phyloP scores from a whole-genome alignment of 2,329 filamentous ascomycete species.

The Pseudocercospora musae region DNA sequence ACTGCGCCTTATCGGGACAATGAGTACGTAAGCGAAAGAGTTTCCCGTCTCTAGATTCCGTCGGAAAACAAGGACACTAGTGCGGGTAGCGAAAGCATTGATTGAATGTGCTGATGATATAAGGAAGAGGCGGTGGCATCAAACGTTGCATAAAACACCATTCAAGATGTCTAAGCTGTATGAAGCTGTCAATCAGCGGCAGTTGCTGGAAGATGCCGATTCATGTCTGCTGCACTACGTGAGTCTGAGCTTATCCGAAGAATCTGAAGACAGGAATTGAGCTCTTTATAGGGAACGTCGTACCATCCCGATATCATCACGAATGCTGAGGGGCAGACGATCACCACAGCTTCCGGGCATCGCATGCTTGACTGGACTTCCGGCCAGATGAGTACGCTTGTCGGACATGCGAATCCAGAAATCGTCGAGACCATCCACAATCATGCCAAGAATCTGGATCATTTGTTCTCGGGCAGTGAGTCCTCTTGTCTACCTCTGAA shows the following conservation, averaged over 20 bases:
- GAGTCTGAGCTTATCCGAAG: neutral
- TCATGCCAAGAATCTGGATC: slow-evolving; percentile 53
- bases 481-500: no score
- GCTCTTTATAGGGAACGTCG: slow-evolving; percentile 12
- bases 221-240: slow-evolving; percentile 20
- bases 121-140: neutral
- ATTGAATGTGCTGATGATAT: neutral
- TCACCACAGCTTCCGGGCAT: slow-evolving; percentile 24
- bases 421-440: slow-evolving; percentile 53
- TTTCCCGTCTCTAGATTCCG: no score
- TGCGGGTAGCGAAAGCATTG: no score
- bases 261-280: neutral
- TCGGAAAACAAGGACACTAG: no score
- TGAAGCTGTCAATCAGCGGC: slow-evolving; percentile 14
- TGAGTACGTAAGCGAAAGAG: no score
- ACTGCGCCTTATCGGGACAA: no score
- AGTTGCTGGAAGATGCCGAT: slow-evolving; percentile 20
- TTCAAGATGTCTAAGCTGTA: slow-evolving; percentile 18
- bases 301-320: slow-evolving; percentile 25
- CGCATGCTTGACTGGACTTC: slow-evolving; percentile 59
- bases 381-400: slow-evolving; percentile 56
- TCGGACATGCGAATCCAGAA: slow-evolving; percentile 58
- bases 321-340: slow-evolving; percentile 19
- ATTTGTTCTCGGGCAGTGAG: slow-evolving; percentile 53
- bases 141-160: neutral